A percentile compares a stretch with the other conserved stretches of the same genome.
phyloP scores from a whole-genome alignment of 495 filamentous ascomycete genomes.

The Podospora pseudopauciseta region DNA sequence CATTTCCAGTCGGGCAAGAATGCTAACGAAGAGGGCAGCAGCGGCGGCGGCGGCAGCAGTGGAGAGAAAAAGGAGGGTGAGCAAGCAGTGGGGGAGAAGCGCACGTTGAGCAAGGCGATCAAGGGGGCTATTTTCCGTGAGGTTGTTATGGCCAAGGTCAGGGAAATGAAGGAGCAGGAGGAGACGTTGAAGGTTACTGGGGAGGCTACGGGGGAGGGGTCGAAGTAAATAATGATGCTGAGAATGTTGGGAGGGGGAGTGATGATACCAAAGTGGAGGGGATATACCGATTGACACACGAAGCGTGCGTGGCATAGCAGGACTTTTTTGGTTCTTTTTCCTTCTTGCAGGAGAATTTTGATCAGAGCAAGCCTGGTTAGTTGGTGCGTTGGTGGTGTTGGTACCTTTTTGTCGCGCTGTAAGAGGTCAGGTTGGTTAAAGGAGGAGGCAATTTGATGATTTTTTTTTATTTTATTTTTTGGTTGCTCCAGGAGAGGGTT shows the following conservation, averaged over 20 bases:
- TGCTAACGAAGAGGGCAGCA: constrained; percentile 10
- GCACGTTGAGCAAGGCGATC: constrained; percentile 69
- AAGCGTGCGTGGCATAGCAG: neutral
- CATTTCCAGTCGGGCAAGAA: constrained; percentile 8
- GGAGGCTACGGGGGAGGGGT: constrained; percentile 30
- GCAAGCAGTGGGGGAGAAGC: constrained; percentile 49
- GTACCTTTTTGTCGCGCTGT: too few relatives aligned
- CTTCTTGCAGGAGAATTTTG: too few relatives aligned
- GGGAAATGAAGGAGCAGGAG: constrained; percentile 85
- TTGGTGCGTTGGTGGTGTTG: too few relatives aligned
- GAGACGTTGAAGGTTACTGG: constrained; percentile 65
- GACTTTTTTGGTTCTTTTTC: neutral
- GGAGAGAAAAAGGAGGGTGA: constrained; percentile 26
- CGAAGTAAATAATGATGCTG: neutral
- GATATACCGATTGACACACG: neutral
- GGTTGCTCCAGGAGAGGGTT: too few relatives aligned
- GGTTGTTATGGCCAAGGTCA: constrained; percentile 94
- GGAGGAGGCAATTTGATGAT: too few relatives aligned
- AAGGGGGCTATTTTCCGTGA: constrained; percentile 93
- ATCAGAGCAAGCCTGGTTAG: too few relatives aligned
- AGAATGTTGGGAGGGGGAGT: neutral
- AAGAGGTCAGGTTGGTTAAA: too few relatives aligned
- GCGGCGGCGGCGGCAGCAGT: constrained; percentile 26
- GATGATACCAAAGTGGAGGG: neutral
- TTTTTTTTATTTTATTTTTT: too few relatives aligned